These are phyloP conservation scores for Neonothopanus nambi DNA, from an alignment of 1,284 basidiomycete species.

Conservation along the genomic window DNA sequence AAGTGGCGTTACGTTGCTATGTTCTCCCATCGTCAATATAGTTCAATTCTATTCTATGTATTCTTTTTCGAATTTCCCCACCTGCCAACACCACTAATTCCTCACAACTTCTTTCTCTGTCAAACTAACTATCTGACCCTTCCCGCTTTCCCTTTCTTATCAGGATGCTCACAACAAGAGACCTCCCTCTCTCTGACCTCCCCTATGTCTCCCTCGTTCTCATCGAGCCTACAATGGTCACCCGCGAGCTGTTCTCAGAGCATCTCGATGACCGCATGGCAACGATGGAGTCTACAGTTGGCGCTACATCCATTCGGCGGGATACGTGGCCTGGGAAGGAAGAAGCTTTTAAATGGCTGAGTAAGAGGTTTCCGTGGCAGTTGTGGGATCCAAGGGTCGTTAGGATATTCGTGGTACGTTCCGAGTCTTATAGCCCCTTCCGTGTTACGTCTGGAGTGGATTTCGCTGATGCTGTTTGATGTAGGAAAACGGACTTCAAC, in stretches of 20 bases:
- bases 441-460: too few relatives aligned
- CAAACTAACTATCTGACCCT: background rate
- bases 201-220: constrained; percentile 38
- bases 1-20: too few relatives aligned
- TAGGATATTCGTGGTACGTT: constrained; percentile 34
- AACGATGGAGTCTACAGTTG: constrained; percentile 36
- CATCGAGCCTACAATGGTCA: constrained; percentile 42
- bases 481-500: constrained; percentile 28
- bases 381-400: constrained; percentile 40
- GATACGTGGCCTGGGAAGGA: constrained; percentile 37
- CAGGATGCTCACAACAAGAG: constrained; percentile 35
- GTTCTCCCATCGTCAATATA: too few relatives aligned
- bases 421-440: constrained; percentile 21
- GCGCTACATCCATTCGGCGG: constrained; percentile 34
- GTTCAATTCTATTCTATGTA: too few relatives aligned
- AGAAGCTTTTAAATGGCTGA: constrained; percentile 38
- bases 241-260: constrained; percentile 27
- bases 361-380: constrained; percentile 41
- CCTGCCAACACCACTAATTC: background rate
- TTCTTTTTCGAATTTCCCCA: background rate
- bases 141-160: background rate
- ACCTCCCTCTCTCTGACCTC: constrained; percentile 24
- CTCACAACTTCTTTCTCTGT: background rate
- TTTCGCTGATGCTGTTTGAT: too few relatives aligned
- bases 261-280: constrained; percentile 36